A percentile compares a stretch with the other conserved stretches of the same genome.
phyloP scores from a whole-genome alignment of 768 basidiomycete genomes.

The Russula sp. region DNA sequence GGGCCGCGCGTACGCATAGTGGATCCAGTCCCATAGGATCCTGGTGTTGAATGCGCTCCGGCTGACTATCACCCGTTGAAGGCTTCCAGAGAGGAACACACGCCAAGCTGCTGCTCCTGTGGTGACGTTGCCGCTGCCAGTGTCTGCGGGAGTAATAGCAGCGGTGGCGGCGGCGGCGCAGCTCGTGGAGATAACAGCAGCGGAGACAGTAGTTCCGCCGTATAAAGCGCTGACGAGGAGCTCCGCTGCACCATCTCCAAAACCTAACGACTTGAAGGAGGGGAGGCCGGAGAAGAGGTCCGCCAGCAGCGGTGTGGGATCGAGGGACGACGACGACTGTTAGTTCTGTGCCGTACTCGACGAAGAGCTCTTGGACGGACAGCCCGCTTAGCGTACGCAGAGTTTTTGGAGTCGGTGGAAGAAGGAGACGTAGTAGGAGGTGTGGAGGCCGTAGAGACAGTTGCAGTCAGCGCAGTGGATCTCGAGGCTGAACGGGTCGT shows the following conservation, averaged over 20 bases:
- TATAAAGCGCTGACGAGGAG: conserved; percentile 5
- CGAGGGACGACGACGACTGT: not conserved
- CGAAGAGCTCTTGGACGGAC: conserved; percentile 9
- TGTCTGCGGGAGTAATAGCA: too few species aligned
- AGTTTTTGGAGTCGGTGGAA: conserved; percentile 13
- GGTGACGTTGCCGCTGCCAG: not conserved
- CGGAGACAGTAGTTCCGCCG: not conserved
- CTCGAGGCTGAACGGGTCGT: conserved; percentile 16
- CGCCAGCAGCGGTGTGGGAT: conserved; percentile 10
- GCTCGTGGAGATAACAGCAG: not conserved
- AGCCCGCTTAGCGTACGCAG: conserved; percentile 1
- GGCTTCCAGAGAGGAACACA: not conserved
- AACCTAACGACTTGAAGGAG: conserved; percentile 9
- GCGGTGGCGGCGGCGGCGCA: not conserved
- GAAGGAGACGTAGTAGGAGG: not conserved
- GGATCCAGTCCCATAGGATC: conserved; percentile 16
- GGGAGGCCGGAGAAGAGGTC: not conserved
- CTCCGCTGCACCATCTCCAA: conserved; percentile 14
- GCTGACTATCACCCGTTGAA: conserved; percentile 5
- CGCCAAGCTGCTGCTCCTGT: not conserved
- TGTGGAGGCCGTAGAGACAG: conserved; percentile 18
- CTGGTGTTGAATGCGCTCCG: conserved; percentile 11
- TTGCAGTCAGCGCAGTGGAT: not conserved
- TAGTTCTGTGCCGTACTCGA: conserved; percentile 13
- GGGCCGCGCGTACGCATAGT: conserved; percentile 3